Evolutionary conservation across 192 early-diverging fungal species (phyloP).

Genomic region (Umbelopsis ramanniana): DNA sequence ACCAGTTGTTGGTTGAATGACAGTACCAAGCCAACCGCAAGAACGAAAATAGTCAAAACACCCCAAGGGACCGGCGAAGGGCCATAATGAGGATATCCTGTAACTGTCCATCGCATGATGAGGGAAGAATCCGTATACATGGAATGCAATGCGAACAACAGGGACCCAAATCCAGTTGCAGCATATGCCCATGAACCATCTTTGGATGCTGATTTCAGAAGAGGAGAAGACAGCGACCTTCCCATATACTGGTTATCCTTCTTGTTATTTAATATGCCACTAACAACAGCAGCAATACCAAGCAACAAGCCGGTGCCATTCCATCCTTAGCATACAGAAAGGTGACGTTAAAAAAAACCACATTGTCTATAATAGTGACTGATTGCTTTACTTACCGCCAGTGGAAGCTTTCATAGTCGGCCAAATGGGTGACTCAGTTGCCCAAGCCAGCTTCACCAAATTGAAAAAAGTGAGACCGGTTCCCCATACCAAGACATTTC

Average conservation of each 20-base stretch:
- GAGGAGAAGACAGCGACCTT: conserved; percentile 5
- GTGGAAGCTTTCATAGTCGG: conserved; percentile 78
- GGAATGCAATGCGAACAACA: conserved; percentile 75
- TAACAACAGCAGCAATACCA: conserved; percentile 59
- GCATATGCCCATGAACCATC: conserved; percentile 16
- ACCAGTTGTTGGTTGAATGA: conserved; percentile 52
- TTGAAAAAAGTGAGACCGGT: conserved; percentile 70
- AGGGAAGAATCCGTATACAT: conserved; percentile 78
- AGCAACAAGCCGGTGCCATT: conserved; percentile 67
- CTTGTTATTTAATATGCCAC: neutral
- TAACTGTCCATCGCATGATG: conserved; percentile 74
- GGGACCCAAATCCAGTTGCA: conserved; percentile 59
- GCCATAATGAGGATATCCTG: conserved; percentile 77
- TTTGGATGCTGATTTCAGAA: neutral
- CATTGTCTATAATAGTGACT: neutral
- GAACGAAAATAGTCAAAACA: conserved; percentile 59
- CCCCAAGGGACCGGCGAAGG: conserved; percentile 78
- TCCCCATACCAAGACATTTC: conserved; percentile 65
- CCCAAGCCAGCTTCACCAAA: conserved; percentile 75
- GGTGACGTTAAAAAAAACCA: neutral
- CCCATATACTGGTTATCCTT: neutral
- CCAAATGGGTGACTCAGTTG: conserved; percentile 81
- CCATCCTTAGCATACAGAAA: neutral
- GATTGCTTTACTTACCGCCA: conserved; percentile 65
- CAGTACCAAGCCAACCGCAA: conserved; percentile 59